A percentile compares a stretch with the other conserved stretches of the same genome.
Evolutionary conservation across 192 early-diverging fungal genomes (phyloP).

Genomic region (Coemansia sp.): DNA sequence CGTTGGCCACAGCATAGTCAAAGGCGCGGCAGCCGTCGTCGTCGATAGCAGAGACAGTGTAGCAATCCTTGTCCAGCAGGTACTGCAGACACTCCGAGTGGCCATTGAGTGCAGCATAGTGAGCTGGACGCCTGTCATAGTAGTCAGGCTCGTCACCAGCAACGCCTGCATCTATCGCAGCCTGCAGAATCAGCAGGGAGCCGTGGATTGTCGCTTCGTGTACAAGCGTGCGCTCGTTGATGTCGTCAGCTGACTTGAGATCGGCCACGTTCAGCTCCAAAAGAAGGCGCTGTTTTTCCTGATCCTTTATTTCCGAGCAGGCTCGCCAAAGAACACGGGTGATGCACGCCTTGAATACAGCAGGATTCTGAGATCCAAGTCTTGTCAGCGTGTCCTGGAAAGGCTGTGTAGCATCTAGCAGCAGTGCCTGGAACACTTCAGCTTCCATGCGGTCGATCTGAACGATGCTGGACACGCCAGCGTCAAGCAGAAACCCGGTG

Average conservation of each 20-base stretch:
- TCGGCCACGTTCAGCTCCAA: slow-evolving; percentile 70
- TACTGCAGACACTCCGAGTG: slow-evolving; percentile 67
- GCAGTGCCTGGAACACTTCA: slow-evolving; percentile 40
- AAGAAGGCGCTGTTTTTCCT: slow-evolving; percentile 55
- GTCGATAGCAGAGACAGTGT: slow-evolving; percentile 62
- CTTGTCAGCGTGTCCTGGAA: slow-evolving; percentile 15
- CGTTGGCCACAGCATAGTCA: slow-evolving; percentile 83
- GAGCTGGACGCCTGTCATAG: slow-evolving; percentile 85
- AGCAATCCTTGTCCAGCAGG: slow-evolving; percentile 56
- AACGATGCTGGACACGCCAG: slow-evolving; percentile 27
- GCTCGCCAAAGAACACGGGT: slow-evolving; percentile 52
- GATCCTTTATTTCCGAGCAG: slow-evolving; percentile 46
- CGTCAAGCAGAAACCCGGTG: slow-evolving; percentile 28
- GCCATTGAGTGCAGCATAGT: slow-evolving; percentile 95
- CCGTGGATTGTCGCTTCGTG: slow-evolving; percentile 90
- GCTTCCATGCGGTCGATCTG: slow-evolving; percentile 48
- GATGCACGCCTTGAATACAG: slow-evolving; percentile 20
- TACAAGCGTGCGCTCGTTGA: slow-evolving; percentile 84
- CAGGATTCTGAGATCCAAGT: slow-evolving; percentile 46
- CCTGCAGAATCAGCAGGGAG: slow-evolving; percentile 66
- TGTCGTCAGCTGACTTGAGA: slow-evolving; percentile 85
- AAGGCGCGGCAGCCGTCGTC: slow-evolving; percentile 89
- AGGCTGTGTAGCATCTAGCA: slow-evolving; percentile 8
- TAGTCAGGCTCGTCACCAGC: slow-evolving; percentile 70
- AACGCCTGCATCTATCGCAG: slow-evolving; percentile 45